Conservation (phyloP, 345 rosid genomes). For the Dipteronia dyeriana region DNA sequence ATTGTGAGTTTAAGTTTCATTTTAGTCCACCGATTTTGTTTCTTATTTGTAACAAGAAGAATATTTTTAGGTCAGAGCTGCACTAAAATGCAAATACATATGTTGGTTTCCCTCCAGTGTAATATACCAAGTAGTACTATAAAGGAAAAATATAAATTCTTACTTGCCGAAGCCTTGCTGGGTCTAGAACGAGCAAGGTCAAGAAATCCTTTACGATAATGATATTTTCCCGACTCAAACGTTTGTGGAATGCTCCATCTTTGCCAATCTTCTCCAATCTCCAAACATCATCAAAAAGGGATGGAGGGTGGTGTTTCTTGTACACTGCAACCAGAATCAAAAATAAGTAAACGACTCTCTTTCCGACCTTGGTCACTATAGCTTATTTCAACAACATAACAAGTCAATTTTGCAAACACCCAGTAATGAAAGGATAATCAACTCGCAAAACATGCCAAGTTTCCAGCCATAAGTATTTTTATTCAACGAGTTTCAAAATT, state of each 20-base stretch:
- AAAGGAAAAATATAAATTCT: constrained; percentile 22
- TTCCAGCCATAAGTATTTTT: too few species aligned
- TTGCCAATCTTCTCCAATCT: constrained; percentile 98
- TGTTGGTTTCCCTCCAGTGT: not conserved
- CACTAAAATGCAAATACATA: constrained; percentile 8
- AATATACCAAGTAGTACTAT: not conserved
- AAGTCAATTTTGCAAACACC: too few species aligned
- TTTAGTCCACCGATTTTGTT: constrained; percentile 8
- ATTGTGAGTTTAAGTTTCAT: not conserved
- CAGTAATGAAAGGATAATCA: too few species aligned
- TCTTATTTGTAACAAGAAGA: not conserved
- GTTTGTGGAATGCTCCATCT: constrained; percentile 97
- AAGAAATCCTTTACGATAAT: constrained; percentile 81
- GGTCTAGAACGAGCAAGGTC: constrained; percentile 59
- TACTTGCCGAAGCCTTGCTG: constrained; percentile 80
- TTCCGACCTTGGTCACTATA: not conserved
- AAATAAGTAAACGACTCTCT: constrained; percentile 3
- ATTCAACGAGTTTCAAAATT: too few species aligned
- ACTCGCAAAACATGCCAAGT: too few species aligned
- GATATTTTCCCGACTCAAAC: constrained; percentile 68
- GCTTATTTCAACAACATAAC: too few species aligned
- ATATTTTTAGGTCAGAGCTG: not conserved
- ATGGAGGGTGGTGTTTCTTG: constrained; percentile 94
- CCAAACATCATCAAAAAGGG: constrained; percentile 87
- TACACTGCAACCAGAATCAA: constrained; percentile 64